Conservation (phyloP, 106 monocot species). For the Acorus calamus region DNA sequence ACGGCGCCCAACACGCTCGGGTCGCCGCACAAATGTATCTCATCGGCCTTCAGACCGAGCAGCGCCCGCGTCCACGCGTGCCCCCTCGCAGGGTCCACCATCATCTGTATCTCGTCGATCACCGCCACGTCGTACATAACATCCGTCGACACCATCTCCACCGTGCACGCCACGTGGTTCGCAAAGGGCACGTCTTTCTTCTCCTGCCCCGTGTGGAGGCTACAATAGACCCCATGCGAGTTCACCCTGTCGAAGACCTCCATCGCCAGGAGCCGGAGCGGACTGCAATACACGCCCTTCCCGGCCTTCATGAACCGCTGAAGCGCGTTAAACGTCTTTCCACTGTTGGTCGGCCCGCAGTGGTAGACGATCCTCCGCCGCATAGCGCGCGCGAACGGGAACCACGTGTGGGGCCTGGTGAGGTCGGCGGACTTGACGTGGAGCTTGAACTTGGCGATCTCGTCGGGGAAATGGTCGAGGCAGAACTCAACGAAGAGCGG, state of each 20-base stretch:
- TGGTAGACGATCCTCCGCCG: constrained; percentile 74
- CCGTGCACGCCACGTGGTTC: constrained; percentile 73
- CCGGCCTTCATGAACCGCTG: constrained; percentile 66
- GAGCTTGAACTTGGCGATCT: constrained; percentile 29
- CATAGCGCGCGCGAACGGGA: constrained; percentile 97
- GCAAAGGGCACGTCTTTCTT: constrained; percentile 71
- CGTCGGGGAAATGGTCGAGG: constrained; percentile 35
- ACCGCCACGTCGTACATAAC: constrained; percentile 81
- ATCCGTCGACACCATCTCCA: constrained; percentile 85
- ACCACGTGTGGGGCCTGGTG: constrained; percentile 82
- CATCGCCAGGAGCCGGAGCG: constrained; percentile 86
- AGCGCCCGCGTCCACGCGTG: constrained; percentile 87
- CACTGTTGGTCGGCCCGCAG: constrained; percentile 97
- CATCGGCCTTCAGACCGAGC: constrained; percentile 90
- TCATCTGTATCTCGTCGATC: constrained; percentile 94
- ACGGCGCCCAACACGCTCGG: constrained; percentile 79
- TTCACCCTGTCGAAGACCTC: constrained; percentile 97
- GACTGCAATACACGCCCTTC: constrained; percentile 81
- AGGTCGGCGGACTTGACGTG: constrained; percentile 74
- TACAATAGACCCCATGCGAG: constrained; percentile 76
- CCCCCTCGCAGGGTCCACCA: constrained; percentile 64
- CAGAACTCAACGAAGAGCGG: constrained; percentile 77
- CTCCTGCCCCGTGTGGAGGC: constrained; percentile 87
- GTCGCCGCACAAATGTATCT: constrained; percentile 95
- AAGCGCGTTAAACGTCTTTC: constrained; percentile 91